Conservation (phyloP, 495 filamentous ascomycete species). For the Annulohypoxylon stygium region DNA sequence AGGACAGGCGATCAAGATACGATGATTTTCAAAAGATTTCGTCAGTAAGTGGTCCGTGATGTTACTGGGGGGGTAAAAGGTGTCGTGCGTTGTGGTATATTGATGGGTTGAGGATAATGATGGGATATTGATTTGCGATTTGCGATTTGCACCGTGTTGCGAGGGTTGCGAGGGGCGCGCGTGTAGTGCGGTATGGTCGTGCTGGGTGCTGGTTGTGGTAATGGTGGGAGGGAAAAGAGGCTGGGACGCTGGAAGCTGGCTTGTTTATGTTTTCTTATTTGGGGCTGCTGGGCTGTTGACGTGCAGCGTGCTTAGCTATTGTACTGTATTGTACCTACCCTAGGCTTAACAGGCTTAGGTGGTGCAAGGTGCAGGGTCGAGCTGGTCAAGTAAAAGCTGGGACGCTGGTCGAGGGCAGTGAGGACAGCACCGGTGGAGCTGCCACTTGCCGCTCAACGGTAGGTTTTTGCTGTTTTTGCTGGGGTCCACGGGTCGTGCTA, state of each 20-base stretch:
- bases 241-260: slow-evolving; percentile 35
- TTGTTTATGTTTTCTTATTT: slow-evolving; percentile 51
- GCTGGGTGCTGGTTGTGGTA: background rate
- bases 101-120: slow-evolving; percentile 27
- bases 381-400: background rate
- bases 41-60: slow-evolving; percentile 36
- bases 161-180: slow-evolving; percentile 43
- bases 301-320: slow-evolving; percentile 26
- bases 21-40: slow-evolving; percentile 35
- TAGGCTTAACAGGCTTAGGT: too few relatives aligned
- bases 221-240: slow-evolving; percentile 37
- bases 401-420: background rate
- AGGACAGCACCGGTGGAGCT: background rate
- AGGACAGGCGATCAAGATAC: slow-evolving; percentile 53
- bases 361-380: background rate
- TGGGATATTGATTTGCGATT: slow-evolving; percentile 25
- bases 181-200: slow-evolving; percentile 18
- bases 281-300: slow-evolving; percentile 39
- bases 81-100: slow-evolving; percentile 1
- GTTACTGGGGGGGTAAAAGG: slow-evolving; percentile 20
- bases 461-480: background rate
- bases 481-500: background rate
- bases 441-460: slow-evolving; percentile 5
- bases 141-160: slow-evolving; percentile 36
- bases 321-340: background rate